Percentiles rank a stretch among this genome's conserved stretches.
These are phyloP conservation scores for Debaryomyces prosopidis DNA, from an alignment of 805 yeast species.

Conservation along the genomic window DNA sequence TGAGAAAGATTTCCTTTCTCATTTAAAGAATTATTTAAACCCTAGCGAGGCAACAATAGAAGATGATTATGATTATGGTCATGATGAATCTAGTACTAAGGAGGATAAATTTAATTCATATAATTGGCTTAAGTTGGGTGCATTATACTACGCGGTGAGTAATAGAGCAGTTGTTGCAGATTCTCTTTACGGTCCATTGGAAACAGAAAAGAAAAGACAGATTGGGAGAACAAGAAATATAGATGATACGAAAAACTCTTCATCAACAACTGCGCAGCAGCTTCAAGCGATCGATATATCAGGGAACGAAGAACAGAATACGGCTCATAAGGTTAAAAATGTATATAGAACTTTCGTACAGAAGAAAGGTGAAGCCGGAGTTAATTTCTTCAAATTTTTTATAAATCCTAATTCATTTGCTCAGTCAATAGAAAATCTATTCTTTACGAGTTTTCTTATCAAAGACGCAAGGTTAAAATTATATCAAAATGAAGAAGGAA, in stretches of 20 bases:
- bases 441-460: conserved; percentile 77
- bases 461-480: conserved; percentile 67
- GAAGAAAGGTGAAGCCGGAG: conserved; percentile 26
- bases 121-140: conserved; percentile 64
- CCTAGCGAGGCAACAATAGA: conserved; percentile 16
- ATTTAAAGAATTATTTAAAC: conserved; percentile 33
- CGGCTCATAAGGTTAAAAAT: conserved; percentile 61
- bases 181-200: conserved; percentile 72
- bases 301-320: conserved; percentile 53
- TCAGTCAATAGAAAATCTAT: conserved; percentile 81
- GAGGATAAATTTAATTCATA: conserved; percentile 41
- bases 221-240: conserved; percentile 30
- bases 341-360: conserved; percentile 45
- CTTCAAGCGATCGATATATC: conserved; percentile 54
- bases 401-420: conserved; percentile 76
- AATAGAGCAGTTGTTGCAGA: conserved; percentile 51
- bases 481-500: conserved; percentile 48
- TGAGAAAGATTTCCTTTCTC: conserved; percentile 45
- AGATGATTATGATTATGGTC: conserved; percentile 15
- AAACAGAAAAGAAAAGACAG: conserved; percentile 54
- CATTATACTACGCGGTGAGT: conserved; percentile 48
- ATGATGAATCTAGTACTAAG: conserved; percentile 7
- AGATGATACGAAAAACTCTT: conserved; percentile 42
- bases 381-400: conserved; percentile 65
- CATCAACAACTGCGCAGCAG: conserved; percentile 53